Evolutionary conservation across 371 early-diverging fungal genomes (phyloP), one percentile per base, ranked within the genome.

Genomic region (Dinochytrium kinnereticum): DNA sequence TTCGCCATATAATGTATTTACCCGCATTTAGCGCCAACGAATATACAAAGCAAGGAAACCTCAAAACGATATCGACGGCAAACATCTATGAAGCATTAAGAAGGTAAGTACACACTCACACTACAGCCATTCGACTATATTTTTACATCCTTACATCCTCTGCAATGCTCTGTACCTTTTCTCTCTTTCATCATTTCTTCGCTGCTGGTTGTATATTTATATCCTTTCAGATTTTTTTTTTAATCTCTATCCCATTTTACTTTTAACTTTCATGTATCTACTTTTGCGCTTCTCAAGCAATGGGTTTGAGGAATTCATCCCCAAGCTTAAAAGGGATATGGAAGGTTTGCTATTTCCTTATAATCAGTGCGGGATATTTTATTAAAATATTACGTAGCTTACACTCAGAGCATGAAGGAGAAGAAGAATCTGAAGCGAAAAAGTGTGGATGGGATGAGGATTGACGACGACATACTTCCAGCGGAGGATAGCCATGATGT

Each of bases 21-120:
- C n/a, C n/a, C n/a, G n/a, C n/a, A n/a, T 44, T 26, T 26, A 55
- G 57, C 57, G 57, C 57, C 10, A 55, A 55, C 24, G 57, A 55
- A 10, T 26, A 10, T 26, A 24, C 57, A 19, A 55, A 55, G 24
- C 10, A 7, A 7, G 26, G 57, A 55, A 30, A 19, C 57, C 57
- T 17, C 30, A 55, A 55, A 24, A 55, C 57, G 5, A 55, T 55
- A 7, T 26, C 21, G 17, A 7, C 30, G 10, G 57, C 26, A 19
- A 19, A 55, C 26, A 30, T 55, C 10, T 55, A 55, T 24, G 57
- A 55, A 7, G 57, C 57, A 19, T 24, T 55, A 5, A 19, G 30
- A 55, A 55, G 30, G 57, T 55, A 55, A 7, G 24, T 10, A 55
- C 21, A 30, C 7, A 19, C 44, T 44, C 19, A 44, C n/a, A n/a